These are phyloP conservation scores for Bretschneidera sinensis DNA, from an alignment of 345 rosid genomes.

Conservation along the genomic window DNA sequence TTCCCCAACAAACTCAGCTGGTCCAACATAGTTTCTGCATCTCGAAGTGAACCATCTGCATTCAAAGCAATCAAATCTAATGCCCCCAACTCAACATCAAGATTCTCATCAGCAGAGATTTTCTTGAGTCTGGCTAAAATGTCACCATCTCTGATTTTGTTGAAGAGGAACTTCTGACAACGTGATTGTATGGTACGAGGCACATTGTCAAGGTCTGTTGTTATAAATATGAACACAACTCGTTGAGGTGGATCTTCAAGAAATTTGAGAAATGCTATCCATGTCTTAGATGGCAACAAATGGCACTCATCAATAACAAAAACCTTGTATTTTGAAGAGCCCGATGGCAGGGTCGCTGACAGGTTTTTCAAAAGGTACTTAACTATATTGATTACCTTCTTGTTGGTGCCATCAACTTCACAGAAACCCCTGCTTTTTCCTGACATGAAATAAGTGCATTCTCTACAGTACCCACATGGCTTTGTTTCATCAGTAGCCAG, in stretches of 20 bases:
- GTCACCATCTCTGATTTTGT: slow-evolving; percentile 85
- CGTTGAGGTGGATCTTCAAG: slow-evolving; percentile 73
- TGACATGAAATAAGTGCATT: slow-evolving; percentile 66
- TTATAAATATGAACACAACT: slow-evolving; percentile 77
- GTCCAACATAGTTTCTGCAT: slow-evolving; percentile 96
- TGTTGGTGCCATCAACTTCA: slow-evolving; percentile 79
- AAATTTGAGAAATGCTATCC: slow-evolving; percentile 89
- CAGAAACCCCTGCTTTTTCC: slow-evolving; percentile 62
- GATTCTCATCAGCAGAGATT: slow-evolving; percentile 65
- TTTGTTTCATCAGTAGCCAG: slow-evolving; percentile 54
- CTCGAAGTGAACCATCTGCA: slow-evolving; percentile 97
- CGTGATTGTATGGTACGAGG: slow-evolving; percentile 94
- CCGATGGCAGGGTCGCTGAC: slow-evolving; percentile 39
- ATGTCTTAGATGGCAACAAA: slow-evolving; percentile 76
- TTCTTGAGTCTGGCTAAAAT: slow-evolving; percentile 60
- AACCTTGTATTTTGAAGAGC: slow-evolving; percentile 52
- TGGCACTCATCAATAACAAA: slow-evolving; percentile 91
- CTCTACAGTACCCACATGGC: slow-evolving; percentile 85
- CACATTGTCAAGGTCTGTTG: slow-evolving; percentile 87
- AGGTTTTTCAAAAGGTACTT: slow-evolving; percentile 58
- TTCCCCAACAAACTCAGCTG: slow-evolving; percentile 94
- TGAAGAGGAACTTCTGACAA: slow-evolving; percentile 89
- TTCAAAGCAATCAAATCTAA: slow-evolving; percentile 85
- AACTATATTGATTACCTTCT: slow-evolving; percentile 59
- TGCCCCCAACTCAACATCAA: slow-evolving; percentile 87